Conservation (phyloP, 208 protist genomes). For the Herpetomonas samuelpessoai region DNA sequence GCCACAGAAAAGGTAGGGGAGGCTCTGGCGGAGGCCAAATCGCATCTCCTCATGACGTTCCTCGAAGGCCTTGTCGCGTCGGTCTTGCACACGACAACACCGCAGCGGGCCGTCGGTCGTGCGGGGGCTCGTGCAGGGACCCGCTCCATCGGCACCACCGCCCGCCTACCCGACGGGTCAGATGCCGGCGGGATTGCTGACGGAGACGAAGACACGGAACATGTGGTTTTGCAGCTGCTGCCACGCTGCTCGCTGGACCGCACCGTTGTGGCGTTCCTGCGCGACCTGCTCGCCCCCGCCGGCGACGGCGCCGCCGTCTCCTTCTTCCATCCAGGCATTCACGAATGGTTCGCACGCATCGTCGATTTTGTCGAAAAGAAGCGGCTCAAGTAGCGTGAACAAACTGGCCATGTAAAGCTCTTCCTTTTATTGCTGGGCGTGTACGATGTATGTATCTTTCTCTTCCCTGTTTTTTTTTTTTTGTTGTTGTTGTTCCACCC, state of each 20-base stretch:
- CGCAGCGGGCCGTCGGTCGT: too few relatives aligned
- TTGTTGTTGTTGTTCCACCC: conserved; percentile 2
- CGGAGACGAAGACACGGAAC: conserved; percentile 62
- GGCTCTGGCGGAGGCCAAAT: conserved; percentile 66
- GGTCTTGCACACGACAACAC: too few relatives aligned
- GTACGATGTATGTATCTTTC: neutral
- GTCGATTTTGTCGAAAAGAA: conserved; percentile 36
- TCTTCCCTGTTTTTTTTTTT: conserved; percentile 6
- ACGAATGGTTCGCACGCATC: conserved; percentile 75
- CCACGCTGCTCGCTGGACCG: conserved; percentile 51
- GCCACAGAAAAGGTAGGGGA: conserved; percentile 1
- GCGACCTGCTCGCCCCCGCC: conserved; percentile 26
- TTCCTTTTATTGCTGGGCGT: neutral
- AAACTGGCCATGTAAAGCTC: conserved; percentile 1
- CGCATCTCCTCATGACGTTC: conserved; percentile 53
- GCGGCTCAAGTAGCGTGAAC: conserved; percentile 8
- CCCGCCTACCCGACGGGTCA: too few relatives aligned
- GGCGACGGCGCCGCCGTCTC: conserved; percentile 1
- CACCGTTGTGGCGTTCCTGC: conserved; percentile 51
- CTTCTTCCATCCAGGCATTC: conserved; percentile 59
- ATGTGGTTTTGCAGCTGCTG: conserved; percentile 46
- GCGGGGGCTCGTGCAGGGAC: too few relatives aligned
- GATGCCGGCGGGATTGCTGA: too few relatives aligned
- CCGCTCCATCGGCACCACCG: too few relatives aligned
- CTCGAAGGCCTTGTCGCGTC: conserved; percentile 53